phyloP scores from a whole-genome alignment of 164 flowering plant species.

The Macadamia integrifolia region DNA sequence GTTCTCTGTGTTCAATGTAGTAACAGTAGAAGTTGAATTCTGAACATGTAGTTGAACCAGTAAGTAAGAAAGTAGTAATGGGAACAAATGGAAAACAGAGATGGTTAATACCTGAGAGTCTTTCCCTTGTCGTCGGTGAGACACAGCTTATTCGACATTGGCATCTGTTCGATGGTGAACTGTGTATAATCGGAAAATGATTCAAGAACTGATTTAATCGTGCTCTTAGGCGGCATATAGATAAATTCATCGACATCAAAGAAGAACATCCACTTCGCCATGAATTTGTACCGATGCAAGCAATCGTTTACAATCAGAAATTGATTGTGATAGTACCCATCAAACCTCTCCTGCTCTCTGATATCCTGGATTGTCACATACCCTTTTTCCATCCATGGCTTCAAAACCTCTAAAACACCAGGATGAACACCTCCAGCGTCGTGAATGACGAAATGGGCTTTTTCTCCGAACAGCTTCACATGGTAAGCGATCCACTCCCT shows the following conservation, averaged over 20 bases:
- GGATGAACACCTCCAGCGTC: conserved; percentile 68
- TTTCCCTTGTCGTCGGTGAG: conserved; percentile 29
- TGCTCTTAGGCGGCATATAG: conserved; percentile 37
- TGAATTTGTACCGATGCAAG: conserved; percentile 48
- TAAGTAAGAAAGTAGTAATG: neutral
- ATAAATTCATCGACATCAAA: conserved; percentile 71
- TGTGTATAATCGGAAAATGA: conserved; percentile 42
- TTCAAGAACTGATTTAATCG: conserved; percentile 39
- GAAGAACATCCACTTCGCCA: conserved; percentile 69
- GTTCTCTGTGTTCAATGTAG: too few relatives aligned
- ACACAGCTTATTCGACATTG: conserved; percentile 57
- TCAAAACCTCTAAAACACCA: conserved; percentile 50
- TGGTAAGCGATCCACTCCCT: conserved; percentile 77
- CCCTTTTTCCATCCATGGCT: conserved; percentile 74
- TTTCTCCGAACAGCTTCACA: conserved; percentile 43
- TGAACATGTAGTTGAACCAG: neutral
- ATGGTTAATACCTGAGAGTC: conserved; percentile 32
- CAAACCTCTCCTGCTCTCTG: conserved; percentile 57
- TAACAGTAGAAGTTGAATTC: too few relatives aligned
- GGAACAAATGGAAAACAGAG: neutral
- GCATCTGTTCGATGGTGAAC: conserved; percentile 61
- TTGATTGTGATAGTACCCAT: conserved; percentile 76
- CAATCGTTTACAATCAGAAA: conserved; percentile 70
- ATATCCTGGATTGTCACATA: conserved; percentile 62
- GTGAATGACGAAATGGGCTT: conserved; percentile 59